phyloP scores from a whole-genome alignment of 805 yeast genomes.

The Wickerhamomyces subpelliculosus region DNA sequence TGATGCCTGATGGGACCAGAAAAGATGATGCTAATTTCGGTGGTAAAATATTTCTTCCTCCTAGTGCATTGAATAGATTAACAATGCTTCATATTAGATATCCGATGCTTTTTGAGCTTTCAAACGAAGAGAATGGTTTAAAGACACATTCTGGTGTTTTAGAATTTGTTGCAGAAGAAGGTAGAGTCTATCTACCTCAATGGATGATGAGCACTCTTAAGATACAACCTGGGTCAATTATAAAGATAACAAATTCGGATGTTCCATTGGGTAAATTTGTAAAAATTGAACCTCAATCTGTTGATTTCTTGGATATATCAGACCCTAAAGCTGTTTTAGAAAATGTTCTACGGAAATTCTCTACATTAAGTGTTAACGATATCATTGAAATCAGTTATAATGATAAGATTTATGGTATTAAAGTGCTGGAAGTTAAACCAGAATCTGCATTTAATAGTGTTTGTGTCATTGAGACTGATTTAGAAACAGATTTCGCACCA shows the following conservation, averaged over 20 bases:
- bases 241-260: slow-evolving; percentile 70
- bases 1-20: slow-evolving; percentile 68
- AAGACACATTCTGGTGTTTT: slow-evolving; percentile 89
- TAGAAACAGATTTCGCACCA: slow-evolving; percentile 96
- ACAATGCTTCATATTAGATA: slow-evolving; percentile 89
- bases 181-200: slow-evolving; percentile 87
- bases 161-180: slow-evolving; percentile 96
- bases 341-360: slow-evolving; percentile 82
- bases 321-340: slow-evolving; percentile 97
- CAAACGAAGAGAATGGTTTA: slow-evolving; percentile 53
- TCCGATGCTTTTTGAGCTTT: slow-evolving; percentile 88
- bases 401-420: slow-evolving; percentile 67
- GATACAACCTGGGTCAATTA: slow-evolving; percentile 71
- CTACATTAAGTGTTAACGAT: slow-evolving; percentile 81
- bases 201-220: slow-evolving; percentile 89
- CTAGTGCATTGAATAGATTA: slow-evolving; percentile 81
- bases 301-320: slow-evolving; percentile 84
- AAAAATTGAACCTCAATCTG: slow-evolving; percentile 91
- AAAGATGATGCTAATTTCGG: slow-evolving; percentile 83
- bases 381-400: slow-evolving; percentile 81
- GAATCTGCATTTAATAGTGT: slow-evolving; percentile 58
- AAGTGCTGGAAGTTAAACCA: slow-evolving; percentile 84
- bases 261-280: slow-evolving; percentile 84
- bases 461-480: slow-evolving; percentile 94
- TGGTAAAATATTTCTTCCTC: slow-evolving; percentile 93